phyloP scores from a whole-genome alignment of 495 filamentous ascomycete species.

The Xanthoparmelia taractica region DNA sequence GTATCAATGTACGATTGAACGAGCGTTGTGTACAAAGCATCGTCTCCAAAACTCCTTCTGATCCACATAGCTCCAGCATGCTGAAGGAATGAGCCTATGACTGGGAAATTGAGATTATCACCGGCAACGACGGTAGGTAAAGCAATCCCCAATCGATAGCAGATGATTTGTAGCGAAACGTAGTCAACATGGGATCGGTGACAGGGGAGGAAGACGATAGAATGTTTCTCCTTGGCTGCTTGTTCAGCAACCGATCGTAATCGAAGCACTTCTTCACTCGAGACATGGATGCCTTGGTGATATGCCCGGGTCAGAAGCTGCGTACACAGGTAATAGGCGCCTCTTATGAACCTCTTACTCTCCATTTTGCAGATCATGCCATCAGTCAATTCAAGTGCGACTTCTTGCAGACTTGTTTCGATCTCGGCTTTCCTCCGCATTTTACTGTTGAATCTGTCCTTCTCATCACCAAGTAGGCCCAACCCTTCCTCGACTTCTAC shows the following conservation, averaged over 20 bases:
- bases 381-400: slow-evolving; percentile 76
- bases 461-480: slow-evolving; percentile 52
- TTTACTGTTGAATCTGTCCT: slow-evolving; percentile 42
- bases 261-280: slow-evolving; percentile 82
- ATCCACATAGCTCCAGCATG: slow-evolving; percentile 98
- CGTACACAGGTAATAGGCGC: slow-evolving; percentile 81
- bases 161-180: slow-evolving; percentile 85
- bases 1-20: slow-evolving; percentile 96
- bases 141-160: slow-evolving; percentile 82
- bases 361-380: slow-evolving; percentile 99
- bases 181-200: slow-evolving; percentile 96
- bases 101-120: slow-evolving; percentile 90
- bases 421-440: slow-evolving; percentile 52
- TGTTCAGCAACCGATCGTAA: slow-evolving; percentile 71
- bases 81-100: slow-evolving; percentile 84
- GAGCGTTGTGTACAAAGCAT: slow-evolving; percentile 78
- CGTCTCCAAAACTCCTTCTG: slow-evolving; percentile 82
- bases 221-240: slow-evolving; percentile 80
- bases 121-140: slow-evolving; percentile 91
- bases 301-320: slow-evolving; percentile 89
- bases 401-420: slow-evolving; percentile 58
- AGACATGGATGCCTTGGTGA: slow-evolving; percentile 93
- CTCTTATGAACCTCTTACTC: slow-evolving; percentile 83
- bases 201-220: slow-evolving; percentile 90
- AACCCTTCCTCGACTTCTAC: slow-evolving; percentile 67